Conservation (phyloP, 2,329 filamentous ascomycete genomes). For the Calycina marina region DNA sequence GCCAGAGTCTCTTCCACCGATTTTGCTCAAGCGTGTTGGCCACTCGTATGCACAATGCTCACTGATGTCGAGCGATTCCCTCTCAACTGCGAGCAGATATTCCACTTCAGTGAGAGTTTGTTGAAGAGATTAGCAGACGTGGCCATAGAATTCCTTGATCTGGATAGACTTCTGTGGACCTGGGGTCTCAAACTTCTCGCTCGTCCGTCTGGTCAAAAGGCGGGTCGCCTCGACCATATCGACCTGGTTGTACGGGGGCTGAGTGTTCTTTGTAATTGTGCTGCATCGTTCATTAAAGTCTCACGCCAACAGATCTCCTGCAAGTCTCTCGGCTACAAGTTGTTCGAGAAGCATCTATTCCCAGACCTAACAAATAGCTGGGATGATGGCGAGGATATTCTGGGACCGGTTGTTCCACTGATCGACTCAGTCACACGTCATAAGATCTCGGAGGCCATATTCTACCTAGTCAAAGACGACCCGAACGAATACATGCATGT, state of each 20-base stretch:
- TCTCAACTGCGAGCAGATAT: slow-evolving; percentile 20
- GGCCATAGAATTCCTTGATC: slow-evolving; percentile 10
- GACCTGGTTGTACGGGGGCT: slow-evolving; percentile 24
- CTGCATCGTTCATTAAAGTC: slow-evolving; percentile 17
- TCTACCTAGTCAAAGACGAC: slow-evolving; percentile 38
- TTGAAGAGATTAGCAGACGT: slow-evolving; percentile 27
- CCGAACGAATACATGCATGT: slow-evolving; percentile 33
- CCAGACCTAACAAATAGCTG: slow-evolving; percentile 31
- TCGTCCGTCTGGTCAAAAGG: slow-evolving; percentile 24
- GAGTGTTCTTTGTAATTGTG: slow-evolving; percentile 23
- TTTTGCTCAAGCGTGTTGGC: slow-evolving; percentile 34
- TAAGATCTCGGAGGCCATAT: slow-evolving; percentile 45
- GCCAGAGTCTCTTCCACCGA: slow-evolving; percentile 23
- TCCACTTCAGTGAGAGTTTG: slow-evolving; percentile 28
- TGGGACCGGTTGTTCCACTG: slow-evolving; percentile 28
- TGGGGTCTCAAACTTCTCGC: slow-evolving; percentile 25
- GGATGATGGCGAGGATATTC: slow-evolving; percentile 12
- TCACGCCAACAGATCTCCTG: slow-evolving; percentile 14
- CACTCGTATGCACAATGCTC: slow-evolving; percentile 20
- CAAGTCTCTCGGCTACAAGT: slow-evolving; percentile 28
- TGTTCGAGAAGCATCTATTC: slow-evolving; percentile 54
- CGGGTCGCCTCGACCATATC: slow-evolving; percentile 20
- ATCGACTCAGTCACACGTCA: slow-evolving; percentile 41
- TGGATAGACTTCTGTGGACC: slow-evolving; percentile 15
- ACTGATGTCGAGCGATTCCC: slow-evolving; percentile 11